phyloP scores from a whole-genome alignment of 768 basidiomycete genomes.

The Trametes cubensis region DNA sequence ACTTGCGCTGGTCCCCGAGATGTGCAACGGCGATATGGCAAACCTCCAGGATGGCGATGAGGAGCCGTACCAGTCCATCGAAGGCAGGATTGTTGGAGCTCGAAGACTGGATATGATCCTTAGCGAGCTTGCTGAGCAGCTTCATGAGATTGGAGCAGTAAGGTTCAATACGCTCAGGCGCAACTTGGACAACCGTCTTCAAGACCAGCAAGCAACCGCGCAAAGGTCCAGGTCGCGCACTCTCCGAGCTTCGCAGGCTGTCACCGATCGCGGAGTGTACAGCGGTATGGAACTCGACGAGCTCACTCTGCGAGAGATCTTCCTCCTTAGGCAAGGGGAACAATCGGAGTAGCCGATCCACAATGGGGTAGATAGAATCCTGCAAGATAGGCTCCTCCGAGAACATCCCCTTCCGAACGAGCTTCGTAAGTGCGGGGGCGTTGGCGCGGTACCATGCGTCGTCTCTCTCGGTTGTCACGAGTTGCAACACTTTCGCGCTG shows the following conservation, averaged over 20 bases:
- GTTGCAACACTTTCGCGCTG: constrained; percentile 85
- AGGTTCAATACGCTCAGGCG: constrained; percentile 81
- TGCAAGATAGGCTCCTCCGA: constrained; percentile 80
- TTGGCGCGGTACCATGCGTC: constrained; percentile 82
- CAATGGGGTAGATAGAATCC: constrained; percentile 79
- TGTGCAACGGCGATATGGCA: constrained; percentile 78
- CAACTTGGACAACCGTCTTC: constrained; percentile 77
- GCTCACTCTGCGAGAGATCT: constrained; percentile 56
- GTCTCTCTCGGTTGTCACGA: constrained; percentile 80
- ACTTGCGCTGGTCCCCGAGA: constrained; percentile 84
- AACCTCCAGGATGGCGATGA: constrained; percentile 84
- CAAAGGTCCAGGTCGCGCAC: constrained; percentile 42
- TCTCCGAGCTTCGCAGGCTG: constrained; percentile 67
- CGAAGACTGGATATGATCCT: constrained; percentile 77
- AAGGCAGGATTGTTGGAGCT: constrained; percentile 43
- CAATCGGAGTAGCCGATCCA: constrained; percentile 75
- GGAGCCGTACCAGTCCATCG: constrained; percentile 63
- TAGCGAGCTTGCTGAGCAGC: constrained; percentile 80
- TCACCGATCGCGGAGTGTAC: constrained; percentile 77
- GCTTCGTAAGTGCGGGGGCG: constrained; percentile 70
- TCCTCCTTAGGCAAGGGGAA: constrained; percentile 81
- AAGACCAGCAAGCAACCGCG: constrained; percentile 87
- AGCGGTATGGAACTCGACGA: constrained; percentile 77
- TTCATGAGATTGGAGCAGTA: constrained; percentile 79
- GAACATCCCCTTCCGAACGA: constrained; percentile 85